A percentile compares a stretch with the other conserved stretches of the same genome.
phyloP scores from a whole-genome alignment of 805 yeast genomes.

The Priceomyces castillae region DNA sequence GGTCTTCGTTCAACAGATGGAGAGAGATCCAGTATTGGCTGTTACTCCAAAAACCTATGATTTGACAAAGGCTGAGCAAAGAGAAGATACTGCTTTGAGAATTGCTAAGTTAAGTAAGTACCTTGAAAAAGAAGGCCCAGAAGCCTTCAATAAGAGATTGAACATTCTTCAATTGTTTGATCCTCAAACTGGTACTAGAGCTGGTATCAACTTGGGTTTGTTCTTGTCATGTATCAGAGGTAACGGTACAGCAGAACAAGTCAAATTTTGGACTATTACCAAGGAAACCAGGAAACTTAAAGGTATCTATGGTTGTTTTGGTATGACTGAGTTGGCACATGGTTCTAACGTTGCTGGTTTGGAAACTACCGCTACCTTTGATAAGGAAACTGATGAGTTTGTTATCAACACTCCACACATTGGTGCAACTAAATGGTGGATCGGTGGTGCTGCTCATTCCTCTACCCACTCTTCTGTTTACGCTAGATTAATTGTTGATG shows the following conservation, averaged over 20 bases:
- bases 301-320: slow-evolving; percentile 62
- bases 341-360: slow-evolving; percentile 59
- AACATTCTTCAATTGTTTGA: slow-evolving; percentile 64
- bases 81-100: slow-evolving; percentile 58
- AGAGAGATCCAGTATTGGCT: slow-evolving; percentile 64
- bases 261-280: slow-evolving; percentile 74
- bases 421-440: slow-evolving; percentile 52
- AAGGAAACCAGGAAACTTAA: slow-evolving; percentile 60
- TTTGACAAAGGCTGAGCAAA: slow-evolving; percentile 50
- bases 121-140: slow-evolving; percentile 47
- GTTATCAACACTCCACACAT: slow-evolving; percentile 45
- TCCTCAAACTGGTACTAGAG: slow-evolving; percentile 75
- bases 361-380: slow-evolving; percentile 52
- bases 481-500: slow-evolving; percentile 43
- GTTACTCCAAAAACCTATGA: slow-evolving; percentile 58
- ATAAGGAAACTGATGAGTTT: slow-evolving; percentile 39
- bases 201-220: slow-evolving; percentile 86
- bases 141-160: slow-evolving; percentile 56
- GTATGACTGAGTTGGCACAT: slow-evolving; percentile 64
- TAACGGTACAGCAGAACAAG: slow-evolving; percentile 83
- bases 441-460: slow-evolving; percentile 50
- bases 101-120: slow-evolving; percentile 61
- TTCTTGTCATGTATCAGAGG: slow-evolving; percentile 81
- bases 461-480: slow-evolving; percentile 41
- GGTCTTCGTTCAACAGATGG: slow-evolving; percentile 53